phyloP scores from a whole-genome alignment of 805 yeast species.

The Grigorovia yakushimaensis region DNA sequence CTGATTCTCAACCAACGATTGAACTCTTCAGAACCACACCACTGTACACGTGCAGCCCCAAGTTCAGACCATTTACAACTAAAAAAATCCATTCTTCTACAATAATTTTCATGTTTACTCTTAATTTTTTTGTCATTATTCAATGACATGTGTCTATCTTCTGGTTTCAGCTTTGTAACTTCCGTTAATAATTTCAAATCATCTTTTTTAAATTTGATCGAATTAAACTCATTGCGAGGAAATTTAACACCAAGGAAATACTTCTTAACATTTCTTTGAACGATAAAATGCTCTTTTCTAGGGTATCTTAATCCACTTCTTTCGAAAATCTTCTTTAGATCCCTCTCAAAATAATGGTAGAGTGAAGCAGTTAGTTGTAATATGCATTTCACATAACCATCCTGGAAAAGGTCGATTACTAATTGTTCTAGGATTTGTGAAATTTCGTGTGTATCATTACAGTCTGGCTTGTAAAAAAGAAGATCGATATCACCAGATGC shows the following conservation, averaged over 20 bases:
- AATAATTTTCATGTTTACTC: slow-evolving; percentile 6
- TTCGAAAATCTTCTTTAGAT: slow-evolving; percentile 8
- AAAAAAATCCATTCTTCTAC: slow-evolving; percentile 27
- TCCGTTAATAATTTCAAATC: not conserved
- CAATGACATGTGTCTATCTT: slow-evolving; percentile 18
- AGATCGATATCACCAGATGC: slow-evolving; percentile 27
- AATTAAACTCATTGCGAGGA: not conserved
- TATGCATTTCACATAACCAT: slow-evolving; percentile 20
- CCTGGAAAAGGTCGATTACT: slow-evolving; percentile 9
- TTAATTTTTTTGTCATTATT: slow-evolving; percentile 2
- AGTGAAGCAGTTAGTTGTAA: slow-evolving; percentile 14
- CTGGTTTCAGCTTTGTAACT: slow-evolving; percentile 4
- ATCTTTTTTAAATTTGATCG: not conserved
- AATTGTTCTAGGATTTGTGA: slow-evolving; percentile 15
- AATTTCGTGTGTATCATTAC: slow-evolving; percentile 17
- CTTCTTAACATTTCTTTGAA: slow-evolving; percentile 9
- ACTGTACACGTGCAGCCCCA: slow-evolving; percentile 27
- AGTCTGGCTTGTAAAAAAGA: slow-evolving; percentile 19
- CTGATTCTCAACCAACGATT: slow-evolving; percentile 22
- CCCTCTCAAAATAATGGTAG: slow-evolving; percentile 5
- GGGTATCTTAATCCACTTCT: slow-evolving; percentile 7
- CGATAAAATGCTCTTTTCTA: not conserved
- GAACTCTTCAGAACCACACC: slow-evolving; percentile 26
- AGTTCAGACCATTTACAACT: slow-evolving; percentile 24
- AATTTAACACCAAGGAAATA: slow-evolving; percentile 14